Conservation (phyloP, 176 grass and related monocot species). For the Saccharum officinarum region DNA sequence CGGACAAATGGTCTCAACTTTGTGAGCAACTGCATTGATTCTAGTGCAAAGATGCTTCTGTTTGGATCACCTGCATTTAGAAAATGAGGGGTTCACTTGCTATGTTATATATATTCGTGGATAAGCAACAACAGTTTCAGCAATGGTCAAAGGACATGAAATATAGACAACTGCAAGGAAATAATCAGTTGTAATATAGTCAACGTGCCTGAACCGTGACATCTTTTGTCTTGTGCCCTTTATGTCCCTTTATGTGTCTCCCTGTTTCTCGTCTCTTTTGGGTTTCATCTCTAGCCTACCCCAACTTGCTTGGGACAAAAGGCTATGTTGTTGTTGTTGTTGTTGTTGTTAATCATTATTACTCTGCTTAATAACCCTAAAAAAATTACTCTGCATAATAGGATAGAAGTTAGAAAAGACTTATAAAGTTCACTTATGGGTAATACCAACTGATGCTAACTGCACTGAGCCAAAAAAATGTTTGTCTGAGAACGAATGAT, state of each 20-base stretch:
- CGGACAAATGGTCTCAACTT: slow-evolving; percentile 86
- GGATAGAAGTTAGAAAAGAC: neutral
- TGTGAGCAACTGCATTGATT: slow-evolving; percentile 78
- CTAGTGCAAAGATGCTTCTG: slow-evolving; percentile 65
- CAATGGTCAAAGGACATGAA: neutral
- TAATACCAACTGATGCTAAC: slow-evolving; percentile 8
- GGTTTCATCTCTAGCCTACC: no score
- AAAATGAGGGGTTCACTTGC: neutral
- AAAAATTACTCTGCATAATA: neutral
- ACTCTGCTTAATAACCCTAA: neutral
- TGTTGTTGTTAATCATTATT: neutral
- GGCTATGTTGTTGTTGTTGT: no score
- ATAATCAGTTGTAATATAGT: neutral
- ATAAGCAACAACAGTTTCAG: slow-evolving; percentile 21
- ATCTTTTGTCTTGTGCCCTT: no score
- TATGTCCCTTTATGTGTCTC: no score
- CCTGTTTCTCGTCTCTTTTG: no score
- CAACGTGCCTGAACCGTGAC: no score
- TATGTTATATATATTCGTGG: neutral
- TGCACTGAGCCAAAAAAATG: neutral
- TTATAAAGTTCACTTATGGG: neutral
- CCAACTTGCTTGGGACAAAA: no score
- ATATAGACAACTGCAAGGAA: neutral
- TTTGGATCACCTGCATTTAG: slow-evolving; percentile 58
- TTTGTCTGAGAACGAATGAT: neutral